Percentiles rank a stretch among this genome's conserved stretches.
Conservation (phyloP, 805 yeast genomes). For the Monosporozyma siamensis region DNA sequence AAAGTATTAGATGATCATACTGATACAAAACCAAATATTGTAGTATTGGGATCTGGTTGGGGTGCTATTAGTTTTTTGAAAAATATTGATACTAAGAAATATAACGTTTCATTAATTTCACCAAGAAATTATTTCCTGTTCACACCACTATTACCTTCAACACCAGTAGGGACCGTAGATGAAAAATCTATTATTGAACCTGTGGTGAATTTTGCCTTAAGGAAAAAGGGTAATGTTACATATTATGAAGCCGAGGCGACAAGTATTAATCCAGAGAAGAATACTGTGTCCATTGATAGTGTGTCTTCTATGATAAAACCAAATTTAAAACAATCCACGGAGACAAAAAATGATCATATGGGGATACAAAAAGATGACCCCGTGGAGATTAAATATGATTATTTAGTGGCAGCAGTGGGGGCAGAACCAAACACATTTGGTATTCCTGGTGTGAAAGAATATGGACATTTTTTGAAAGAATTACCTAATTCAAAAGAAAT, state of each 20-base stretch:
- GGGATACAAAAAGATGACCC: conserved; percentile 34
- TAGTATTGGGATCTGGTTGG: conserved; percentile 86
- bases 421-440: conserved; percentile 92
- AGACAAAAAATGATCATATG: conserved; percentile 7
- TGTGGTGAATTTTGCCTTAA: conserved; percentile 76
- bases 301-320: conserved; percentile 22
- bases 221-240: conserved; percentile 63
- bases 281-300: conserved; percentile 53
- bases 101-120: conserved; percentile 81
- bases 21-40: conserved; percentile 37
- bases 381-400: conserved; percentile 57
- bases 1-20: conserved; percentile 28
- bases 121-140: conserved; percentile 91
- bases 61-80: conserved; percentile 82
- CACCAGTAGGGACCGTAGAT: conserved; percentile 84
- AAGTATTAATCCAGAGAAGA: conserved; percentile 65
- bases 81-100: conserved; percentile 75
- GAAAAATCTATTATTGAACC: conserved; percentile 94
- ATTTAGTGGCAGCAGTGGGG: conserved; percentile 84
- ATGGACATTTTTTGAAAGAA: conserved; percentile 84
- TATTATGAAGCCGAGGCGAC: conserved; percentile 90
- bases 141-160: conserved; percentile 87
- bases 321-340: conserved; percentile 24
- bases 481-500: conserved; percentile 77
- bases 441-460: conserved; percentile 79